Evolutionary conservation across 2,329 filamentous ascomycete genomes (phyloP).

Genomic region (Lachnellula occidentalis): DNA sequence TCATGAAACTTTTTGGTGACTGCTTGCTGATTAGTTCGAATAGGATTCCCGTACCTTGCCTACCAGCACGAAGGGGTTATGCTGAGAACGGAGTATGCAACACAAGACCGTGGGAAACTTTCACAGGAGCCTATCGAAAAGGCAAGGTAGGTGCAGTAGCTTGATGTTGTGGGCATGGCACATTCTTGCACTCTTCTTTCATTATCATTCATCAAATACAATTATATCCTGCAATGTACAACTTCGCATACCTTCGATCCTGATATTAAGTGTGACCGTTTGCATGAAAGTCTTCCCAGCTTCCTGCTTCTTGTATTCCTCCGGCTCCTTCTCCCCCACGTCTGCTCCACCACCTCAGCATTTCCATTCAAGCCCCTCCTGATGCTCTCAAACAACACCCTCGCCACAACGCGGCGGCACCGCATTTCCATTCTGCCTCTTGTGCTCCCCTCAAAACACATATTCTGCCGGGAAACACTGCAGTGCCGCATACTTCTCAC

Average conservation of each 20-base stretch:
- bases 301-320: background rate
- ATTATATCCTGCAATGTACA: background rate
- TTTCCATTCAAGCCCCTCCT: conserved; percentile 32
- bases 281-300: background rate
- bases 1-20: background rate
- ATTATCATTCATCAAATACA: background rate
- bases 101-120: background rate
- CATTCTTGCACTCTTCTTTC: too few relatives aligned
- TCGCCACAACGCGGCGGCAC: conserved; percentile 60
- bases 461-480: conserved; percentile 64
- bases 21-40: background rate
- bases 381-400: conserved; percentile 35
- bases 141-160: too few relatives aligned
- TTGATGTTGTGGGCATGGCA: too few relatives aligned
- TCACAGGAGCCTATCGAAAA: background rate
- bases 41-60: background rate
- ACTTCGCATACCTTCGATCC: background rate
- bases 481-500: conserved; percentile 58
- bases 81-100: background rate
- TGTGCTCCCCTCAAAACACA: conserved; percentile 48
- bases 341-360: conserved; percentile 15
- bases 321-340: background rate
- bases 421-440: conserved; percentile 72
- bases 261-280: background rate
- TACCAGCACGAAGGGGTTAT: background rate